Conservation (phyloP, 2,329 filamentous ascomycete genomes). For the Penicillium decumbens region DNA sequence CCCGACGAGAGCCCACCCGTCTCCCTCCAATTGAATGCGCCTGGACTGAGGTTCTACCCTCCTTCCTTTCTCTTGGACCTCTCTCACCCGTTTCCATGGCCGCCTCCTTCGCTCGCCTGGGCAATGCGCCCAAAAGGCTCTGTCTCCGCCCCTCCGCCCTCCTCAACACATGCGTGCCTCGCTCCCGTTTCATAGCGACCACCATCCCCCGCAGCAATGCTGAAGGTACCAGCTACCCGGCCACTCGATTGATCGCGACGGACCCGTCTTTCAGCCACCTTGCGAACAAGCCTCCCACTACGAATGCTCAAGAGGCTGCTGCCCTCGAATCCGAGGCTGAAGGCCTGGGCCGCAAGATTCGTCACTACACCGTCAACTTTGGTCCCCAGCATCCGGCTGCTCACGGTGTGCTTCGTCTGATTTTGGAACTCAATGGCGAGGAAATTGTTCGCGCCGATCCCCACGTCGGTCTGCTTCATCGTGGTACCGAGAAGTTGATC, state of each 20-base stretch:
- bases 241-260: constrained; percentile 54
- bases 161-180: constrained; percentile 39
- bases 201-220: constrained; percentile 53
- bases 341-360: constrained; percentile 68
- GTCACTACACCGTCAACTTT: constrained; percentile 99
- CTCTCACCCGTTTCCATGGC: constrained; percentile 48
- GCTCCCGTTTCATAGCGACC: constrained; percentile 54
- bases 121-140: constrained; percentile 56
- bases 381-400: constrained; percentile 97
- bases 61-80: constrained; percentile 20
- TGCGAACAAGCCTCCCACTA: constrained; percentile 39
- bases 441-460: constrained; percentile 95
- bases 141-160: constrained; percentile 51
- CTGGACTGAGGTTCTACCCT: constrained; percentile 35
- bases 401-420: constrained; percentile 94
- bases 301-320: constrained; percentile 37
- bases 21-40: constrained; percentile 33
- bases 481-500: constrained; percentile 98
- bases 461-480: constrained; percentile 91
- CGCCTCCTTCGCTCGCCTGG: constrained; percentile 56
- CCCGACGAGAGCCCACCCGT: constrained; percentile 28
- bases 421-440: constrained; percentile 95
- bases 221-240: constrained; percentile 45
- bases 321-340: constrained; percentile 45
- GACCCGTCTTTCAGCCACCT: constrained; percentile 53